Evolutionary conservation across 768 basidiomycete genomes (phyloP), one percentile per base, ranked within the genome.

Genomic region (Paxillus ammoniavirescens): DNA sequence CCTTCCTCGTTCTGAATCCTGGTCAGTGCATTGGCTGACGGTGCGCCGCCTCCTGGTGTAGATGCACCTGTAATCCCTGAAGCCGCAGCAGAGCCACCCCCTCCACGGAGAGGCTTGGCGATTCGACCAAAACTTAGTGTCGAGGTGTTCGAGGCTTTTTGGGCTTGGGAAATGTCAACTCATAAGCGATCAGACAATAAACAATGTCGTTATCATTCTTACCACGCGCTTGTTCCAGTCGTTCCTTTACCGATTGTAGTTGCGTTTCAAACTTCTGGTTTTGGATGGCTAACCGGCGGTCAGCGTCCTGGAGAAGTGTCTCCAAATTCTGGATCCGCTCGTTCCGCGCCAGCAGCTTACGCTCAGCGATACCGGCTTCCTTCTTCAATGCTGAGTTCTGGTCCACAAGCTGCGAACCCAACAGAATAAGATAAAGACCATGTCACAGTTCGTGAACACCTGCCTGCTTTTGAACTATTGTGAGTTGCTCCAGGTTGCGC

Each of bases 251-350:
- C 21, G 89, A 87, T 69, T 95, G 91, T 47, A 98, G 74, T 70
- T 97, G 93, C 38, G 84, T 82, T 73, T 98, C 94, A 74, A 94
- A 96, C 73, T 94, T 97, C 80, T 91, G 86, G 71, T 98, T 94
- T 77, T 95, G 92, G 55, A 89, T 72, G n/a, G 88, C 87, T 56
- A 98, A 76, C 62, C 94, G 83, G 42, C 93, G 87, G 74, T 98
- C 94, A 42, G 96, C 93, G 62, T 95, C 93, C 64, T 93, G 93
- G 28, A 98, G 79, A 36, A 97, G 75, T 3, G 88, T 84, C 72
- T 99, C 97, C 57, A 99, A 80, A 72, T 93, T 96, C 75, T 94
- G 90, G 75, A 99, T 98, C 62, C 97, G 88, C 71, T 98, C 97
- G 66, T 98, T 98, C 52, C 97, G 86, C 36, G 95, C 93, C 61